Percentiles rank a stretch among this genome's conserved stretches.
Conservation (phyloP, 1,284 basidiomycete species). For the Naganishia albida region DNA sequence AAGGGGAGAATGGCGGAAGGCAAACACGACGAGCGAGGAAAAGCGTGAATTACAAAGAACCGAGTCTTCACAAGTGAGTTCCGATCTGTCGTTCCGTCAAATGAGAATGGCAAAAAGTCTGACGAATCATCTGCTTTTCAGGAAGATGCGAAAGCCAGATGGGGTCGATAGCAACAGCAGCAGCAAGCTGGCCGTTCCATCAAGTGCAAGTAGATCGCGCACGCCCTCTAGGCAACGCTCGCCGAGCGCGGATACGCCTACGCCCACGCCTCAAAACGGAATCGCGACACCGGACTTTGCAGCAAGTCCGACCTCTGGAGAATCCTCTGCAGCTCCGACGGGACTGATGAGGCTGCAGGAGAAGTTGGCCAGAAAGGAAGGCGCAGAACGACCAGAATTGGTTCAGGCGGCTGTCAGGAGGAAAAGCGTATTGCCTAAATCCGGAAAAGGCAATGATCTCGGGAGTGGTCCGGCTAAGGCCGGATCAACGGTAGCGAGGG, state of each 20-base stretch:
- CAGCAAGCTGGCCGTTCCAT: conserved; percentile 16
- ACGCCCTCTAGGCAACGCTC: conserved; percentile 26
- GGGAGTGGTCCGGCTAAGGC: background rate
- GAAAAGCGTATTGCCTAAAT: conserved; percentile 34
- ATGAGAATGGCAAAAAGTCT: conserved; percentile 7
- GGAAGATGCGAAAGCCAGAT: conserved; percentile 88
- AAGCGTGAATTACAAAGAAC: conserved; percentile 84
- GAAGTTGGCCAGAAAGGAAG: conserved; percentile 19
- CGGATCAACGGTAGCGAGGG: background rate
- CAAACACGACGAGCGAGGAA: conserved; percentile 71
- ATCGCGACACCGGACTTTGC: conserved; percentile 3
- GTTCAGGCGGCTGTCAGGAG: conserved; percentile 27
- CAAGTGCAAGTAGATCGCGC: conserved; percentile 12
- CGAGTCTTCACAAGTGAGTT: conserved; percentile 82
- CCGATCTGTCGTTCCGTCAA: conserved; percentile 4
- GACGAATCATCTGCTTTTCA: conserved; percentile 44
- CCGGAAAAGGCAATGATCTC: conserved; percentile 17
- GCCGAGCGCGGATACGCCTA: conserved; percentile 7
- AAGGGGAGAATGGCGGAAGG: conserved; percentile 45
- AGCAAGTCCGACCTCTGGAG: background rate
- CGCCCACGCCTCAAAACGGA: conserved; percentile 17
- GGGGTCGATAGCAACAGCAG: background rate
- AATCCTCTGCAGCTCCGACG: background rate
- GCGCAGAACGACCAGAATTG: background rate
- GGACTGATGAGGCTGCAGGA: conserved; percentile 20